Percentiles rank a stretch among this genome's conserved stretches.
Conservation (phyloP, 2,329 filamentous ascomycete species). For the Xylariaceae sp. region DNA sequence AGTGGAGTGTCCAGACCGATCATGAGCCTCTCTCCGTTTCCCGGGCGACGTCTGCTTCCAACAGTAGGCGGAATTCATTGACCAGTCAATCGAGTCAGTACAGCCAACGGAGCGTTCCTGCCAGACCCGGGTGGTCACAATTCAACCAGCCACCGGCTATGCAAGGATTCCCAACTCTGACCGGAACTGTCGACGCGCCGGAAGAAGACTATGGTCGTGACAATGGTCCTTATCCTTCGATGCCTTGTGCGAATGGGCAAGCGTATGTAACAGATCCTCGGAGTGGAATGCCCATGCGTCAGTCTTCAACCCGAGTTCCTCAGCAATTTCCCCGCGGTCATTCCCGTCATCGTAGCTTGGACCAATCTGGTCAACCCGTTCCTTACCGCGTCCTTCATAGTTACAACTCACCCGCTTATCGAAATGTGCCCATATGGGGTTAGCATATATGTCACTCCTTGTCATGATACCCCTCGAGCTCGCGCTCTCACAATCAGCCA, state of each 20-base stretch:
- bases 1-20: constrained; percentile 27
- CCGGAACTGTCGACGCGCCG: constrained; percentile 11
- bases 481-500: too few relatives aligned
- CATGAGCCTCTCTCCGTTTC: constrained; percentile 18
- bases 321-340: constrained; percentile 33
- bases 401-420: constrained; percentile 55
- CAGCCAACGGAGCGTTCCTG: constrained; percentile 16
- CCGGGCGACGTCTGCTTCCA: constrained; percentile 21
- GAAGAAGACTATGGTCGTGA: constrained; percentile 13
- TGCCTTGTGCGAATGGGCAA: constrained; percentile 17
- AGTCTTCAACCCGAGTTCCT: constrained; percentile 27
- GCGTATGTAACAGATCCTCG: constrained; percentile 19
- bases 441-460: constrained; percentile 17
- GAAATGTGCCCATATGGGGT: constrained; percentile 52
- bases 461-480: too few relatives aligned
- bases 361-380: constrained; percentile 24
- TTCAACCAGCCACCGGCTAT: constrained; percentile 12
- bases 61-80: constrained; percentile 30
- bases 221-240: constrained; percentile 20
- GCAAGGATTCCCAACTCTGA: constrained; percentile 23
- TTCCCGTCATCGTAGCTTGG: constrained; percentile 34
- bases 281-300: constrained; percentile 19
- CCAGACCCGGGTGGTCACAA: constrained; percentile 11
- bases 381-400: constrained; percentile 54
- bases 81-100: constrained; percentile 17